Base-by-base conservation (phyloP, 192 early-diverging fungal species). In the Podochytrium sp. region DNA sequence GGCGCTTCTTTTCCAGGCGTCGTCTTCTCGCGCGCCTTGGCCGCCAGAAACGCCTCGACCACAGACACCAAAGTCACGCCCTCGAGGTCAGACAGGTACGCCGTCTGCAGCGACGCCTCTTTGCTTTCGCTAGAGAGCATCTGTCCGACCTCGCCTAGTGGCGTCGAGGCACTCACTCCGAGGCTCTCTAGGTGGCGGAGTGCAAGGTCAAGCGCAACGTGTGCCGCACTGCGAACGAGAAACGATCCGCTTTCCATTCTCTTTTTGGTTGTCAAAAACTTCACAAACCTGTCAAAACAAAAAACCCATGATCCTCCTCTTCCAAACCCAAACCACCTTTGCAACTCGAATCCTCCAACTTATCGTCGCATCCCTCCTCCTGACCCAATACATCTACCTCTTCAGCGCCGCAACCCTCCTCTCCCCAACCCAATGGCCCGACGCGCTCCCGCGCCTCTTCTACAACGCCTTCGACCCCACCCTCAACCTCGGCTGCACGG, bases 41-140 rank as follows among this genome's bases (percentile, higher is more conserved):
- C 32, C 10, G 50, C 25, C 35, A 69, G 66, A 53, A 53, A 69
- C 16, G 10, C 3, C 33, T 69, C 66, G 34, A 69, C 66, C 35
- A 69, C 52, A 23, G 27, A 10, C 7, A 27, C 35, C 1, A 69
- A 51, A 23, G 64, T 25, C 10, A 49, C 10, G 50, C 6, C 6
- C 52, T n/a, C 35, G 63, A 12, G 10, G 18, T 1, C 5, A 35
- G 10, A 6, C 6, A 10, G 49, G 34, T 69, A 53, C 66, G 50
- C 66, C 5, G 25, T 51, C 66, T 69, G 47, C 27, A 5, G 30
- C 34, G 3, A 18, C 30, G 66, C 66, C 37, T 69, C 66, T 20
- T 66, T 43, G 1, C 16, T 35, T 30, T 14, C 47, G 51, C 6
- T 12, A 1, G 49, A 27, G 34, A 51, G 29, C 25, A 23, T 3